Base-by-base conservation (phyloP, 1,284 basidiomycete species). In the Microbotryum intermedium region DNA sequence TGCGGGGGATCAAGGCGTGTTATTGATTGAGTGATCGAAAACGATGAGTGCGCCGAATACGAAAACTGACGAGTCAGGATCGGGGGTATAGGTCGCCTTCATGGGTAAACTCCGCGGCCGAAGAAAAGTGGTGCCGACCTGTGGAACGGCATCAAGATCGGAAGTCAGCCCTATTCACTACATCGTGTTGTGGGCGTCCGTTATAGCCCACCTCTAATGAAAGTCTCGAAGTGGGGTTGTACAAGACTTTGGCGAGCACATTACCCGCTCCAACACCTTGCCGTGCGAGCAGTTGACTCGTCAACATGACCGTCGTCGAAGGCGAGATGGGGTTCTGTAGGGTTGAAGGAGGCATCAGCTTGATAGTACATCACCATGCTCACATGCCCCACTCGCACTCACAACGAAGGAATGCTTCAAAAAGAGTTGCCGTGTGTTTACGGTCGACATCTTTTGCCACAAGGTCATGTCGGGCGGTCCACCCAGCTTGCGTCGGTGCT, bases 161-260 rank as follows among this genome's bases (percentile, higher is more conserved):
- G 8, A 23, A 7, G 13, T 10, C 7, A 26, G 21, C 11, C 2
- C 13, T 5, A 1, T 5, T 16, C 5, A 16, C 34, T 39, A 39
- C 11, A 16, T 13, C 25, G 26, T 6, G 34, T 18, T 6, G 30
- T 8, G n/a, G 34, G 42, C n/a, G n/a, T n/a, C n/a, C n/a, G n/a
- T n/a, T n/a, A n/a, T n/a, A 51, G 67, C 77, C 59, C 67, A 79
- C 83, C 73, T 80, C 76, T 30, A 80, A 73, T 47, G 73, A 71
- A 55, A 85, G 72, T 43, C 79, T 77, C 16, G 82, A 82, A 25
- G 80, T 82, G 71, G 81, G 80, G 62, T 84, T 84, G 68, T 86
- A 82, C 59, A 81, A 80, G 53, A 87, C 66, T 6, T 83, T 83
- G 49, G 82, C 83, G 48, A 80, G 71, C 58, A 85, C 71, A 58